Percentiles rank a stretch among this genome's conserved stretches.
phyloP scores from a whole-genome alignment of 495 filamentous ascomycete species.

The Lepidopterella palustris region DNA sequence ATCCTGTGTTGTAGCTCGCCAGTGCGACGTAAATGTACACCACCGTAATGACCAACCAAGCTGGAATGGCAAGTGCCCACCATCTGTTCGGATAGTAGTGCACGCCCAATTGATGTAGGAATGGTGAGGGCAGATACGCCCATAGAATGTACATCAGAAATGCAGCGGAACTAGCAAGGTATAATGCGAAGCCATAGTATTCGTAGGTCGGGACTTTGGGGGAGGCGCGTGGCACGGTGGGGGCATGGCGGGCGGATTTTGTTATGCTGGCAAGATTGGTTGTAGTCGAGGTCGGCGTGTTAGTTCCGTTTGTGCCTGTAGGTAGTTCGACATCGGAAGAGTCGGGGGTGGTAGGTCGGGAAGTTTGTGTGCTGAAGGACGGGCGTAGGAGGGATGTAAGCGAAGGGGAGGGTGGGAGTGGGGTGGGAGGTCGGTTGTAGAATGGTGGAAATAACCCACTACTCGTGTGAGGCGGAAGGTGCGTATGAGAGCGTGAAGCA shows the following conservation, averaged over 20 bases:
- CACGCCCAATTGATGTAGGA: constrained; percentile 87
- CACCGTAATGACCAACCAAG: constrained; percentile 80
- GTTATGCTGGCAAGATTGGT: constrained; percentile 56
- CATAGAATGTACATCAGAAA: constrained; percentile 91
- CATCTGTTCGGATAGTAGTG: constrained; percentile 96
- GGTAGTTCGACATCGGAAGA: constrained; percentile 73
- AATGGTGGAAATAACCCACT: constrained; percentile 40
- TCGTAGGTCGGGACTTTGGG: constrained; percentile 97
- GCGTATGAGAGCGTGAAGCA: constrained; percentile 31
- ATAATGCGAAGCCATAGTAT: constrained; percentile 97
- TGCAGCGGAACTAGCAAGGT: constrained; percentile 69
- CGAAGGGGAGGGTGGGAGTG: constrained; percentile 86
- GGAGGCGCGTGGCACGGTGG: constrained; percentile 75
- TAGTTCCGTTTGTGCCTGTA: constrained; percentile 34
- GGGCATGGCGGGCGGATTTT: constrained; percentile 55
- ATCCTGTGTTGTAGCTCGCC: constrained; percentile 82
- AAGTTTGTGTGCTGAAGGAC: constrained; percentile 58
- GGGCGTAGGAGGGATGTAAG: constrained; percentile 90
- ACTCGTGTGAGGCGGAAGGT: constrained; percentile 25
- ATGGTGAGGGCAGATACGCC: constrained; percentile 86
- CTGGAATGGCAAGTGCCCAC: constrained; percentile 91
- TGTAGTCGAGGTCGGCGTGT: constrained; percentile 46
- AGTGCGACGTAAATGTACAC: constrained; percentile 93
- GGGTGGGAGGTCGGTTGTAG: constrained; percentile 48
- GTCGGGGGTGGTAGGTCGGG: constrained; percentile 85